Evolutionary conservation across 192 early-diverging fungal genomes (phyloP).

Genomic region (Coemansia sp.): DNA sequence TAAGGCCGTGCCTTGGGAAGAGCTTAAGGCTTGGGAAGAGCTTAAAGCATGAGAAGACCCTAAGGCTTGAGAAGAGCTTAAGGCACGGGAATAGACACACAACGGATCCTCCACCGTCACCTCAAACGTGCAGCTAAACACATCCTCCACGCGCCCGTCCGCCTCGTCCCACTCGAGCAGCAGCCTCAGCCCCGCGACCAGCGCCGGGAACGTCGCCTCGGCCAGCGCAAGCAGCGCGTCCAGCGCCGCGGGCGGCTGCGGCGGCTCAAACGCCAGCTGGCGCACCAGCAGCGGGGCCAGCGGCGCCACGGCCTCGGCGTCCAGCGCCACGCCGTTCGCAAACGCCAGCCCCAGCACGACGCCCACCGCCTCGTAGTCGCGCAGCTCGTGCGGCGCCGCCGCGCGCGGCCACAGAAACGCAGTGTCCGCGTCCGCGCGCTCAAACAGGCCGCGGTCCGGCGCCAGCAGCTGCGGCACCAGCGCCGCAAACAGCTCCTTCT

Average conservation of each 20-base stretch:
- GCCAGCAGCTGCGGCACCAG: constrained; percentile 72
- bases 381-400: constrained; percentile 55
- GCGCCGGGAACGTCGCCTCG: constrained; percentile 40
- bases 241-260: constrained; percentile 1
- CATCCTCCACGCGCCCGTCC: constrained; percentile 70
- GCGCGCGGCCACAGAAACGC: constrained; percentile 73
- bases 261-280: constrained; percentile 48
- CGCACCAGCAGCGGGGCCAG: constrained; percentile 76
- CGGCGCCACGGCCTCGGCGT: constrained; percentile 58
- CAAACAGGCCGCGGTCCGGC: constrained; percentile 76
- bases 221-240: not conserved
- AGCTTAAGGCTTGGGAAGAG: no score
- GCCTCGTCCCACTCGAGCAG: constrained; percentile 75
- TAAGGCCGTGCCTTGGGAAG: no score
- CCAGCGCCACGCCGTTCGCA: constrained; percentile 74
- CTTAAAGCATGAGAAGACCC: no score
- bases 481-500: constrained; percentile 92
- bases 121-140: constrained; percentile 82
- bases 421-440: constrained; percentile 12
- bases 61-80: no score
- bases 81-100: no score
- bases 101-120: constrained; percentile 64
- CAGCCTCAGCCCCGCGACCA: constrained; percentile 75
- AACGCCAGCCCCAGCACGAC: constrained; percentile 89
- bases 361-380: constrained; percentile 81